Percentiles rank a stretch among this genome's conserved stretches.
Conservation (phyloP, 116 monocot genomes). For the Iris pallida region DNA sequence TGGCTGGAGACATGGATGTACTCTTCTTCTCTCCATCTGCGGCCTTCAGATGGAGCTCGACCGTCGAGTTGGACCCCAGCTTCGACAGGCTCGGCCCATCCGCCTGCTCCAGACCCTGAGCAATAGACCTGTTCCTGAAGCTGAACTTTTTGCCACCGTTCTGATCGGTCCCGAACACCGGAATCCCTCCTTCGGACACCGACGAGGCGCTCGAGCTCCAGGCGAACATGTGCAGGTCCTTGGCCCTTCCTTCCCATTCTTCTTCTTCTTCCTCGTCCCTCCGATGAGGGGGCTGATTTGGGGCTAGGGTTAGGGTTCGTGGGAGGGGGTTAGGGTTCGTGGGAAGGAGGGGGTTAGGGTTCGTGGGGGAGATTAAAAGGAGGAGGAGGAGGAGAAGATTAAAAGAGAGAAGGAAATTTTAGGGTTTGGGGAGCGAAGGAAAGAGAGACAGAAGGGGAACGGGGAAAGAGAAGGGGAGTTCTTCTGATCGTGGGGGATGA, state of each 20-base stretch:
- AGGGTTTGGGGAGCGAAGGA: no score
- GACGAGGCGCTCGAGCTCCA: conserved; percentile 97
- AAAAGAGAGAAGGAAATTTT: no score
- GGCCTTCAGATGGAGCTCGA: conserved; percentile 55
- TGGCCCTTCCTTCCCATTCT: conserved; percentile 34
- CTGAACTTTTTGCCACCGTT: conserved; percentile 49
- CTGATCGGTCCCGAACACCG: conserved; percentile 40
- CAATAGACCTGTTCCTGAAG: conserved; percentile 37
- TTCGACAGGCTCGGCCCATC: conserved; percentile 54
- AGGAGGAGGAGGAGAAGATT: no score
- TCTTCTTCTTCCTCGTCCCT: conserved; percentile 33
- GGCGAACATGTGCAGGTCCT: conserved; percentile 92
- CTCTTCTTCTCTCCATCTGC: conserved; percentile 19
- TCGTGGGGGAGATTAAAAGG: no score
- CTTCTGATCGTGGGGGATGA: no score
- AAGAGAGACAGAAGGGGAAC: no score
- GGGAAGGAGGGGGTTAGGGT: no score
- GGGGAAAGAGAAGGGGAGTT: no score
- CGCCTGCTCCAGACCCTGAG: conserved; percentile 20
- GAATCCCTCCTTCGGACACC: conserved; percentile 68
- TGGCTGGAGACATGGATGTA: conserved; percentile 64
- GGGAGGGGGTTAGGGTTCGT: no score
- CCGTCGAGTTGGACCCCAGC: conserved; percentile 76
- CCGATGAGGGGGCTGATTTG: conserved; percentile 41
- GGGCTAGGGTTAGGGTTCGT: no score